phyloP scores from a whole-genome alignment of 139 green algal species.

The Dunaliella primolecta region DNA sequence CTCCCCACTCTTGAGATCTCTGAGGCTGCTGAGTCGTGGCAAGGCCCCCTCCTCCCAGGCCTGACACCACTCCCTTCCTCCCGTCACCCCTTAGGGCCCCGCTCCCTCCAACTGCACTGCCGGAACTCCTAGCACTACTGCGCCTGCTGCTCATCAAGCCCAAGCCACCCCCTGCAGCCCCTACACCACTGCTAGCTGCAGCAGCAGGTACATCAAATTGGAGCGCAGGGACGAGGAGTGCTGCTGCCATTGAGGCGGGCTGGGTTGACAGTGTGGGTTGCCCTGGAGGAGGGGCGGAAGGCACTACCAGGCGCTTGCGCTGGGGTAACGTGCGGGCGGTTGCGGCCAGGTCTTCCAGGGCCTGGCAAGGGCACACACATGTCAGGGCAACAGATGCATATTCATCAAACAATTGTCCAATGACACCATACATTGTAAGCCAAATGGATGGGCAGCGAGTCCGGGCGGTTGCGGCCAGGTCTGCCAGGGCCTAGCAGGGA shows the following conservation, averaged over 20 bases:
- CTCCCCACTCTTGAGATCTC: neutral
- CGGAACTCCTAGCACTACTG: neutral
- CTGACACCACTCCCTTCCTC: neutral
- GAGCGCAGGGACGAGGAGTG: neutral
- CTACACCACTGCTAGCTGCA: neutral
- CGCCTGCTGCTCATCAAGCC: neutral
- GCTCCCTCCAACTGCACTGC: neutral
- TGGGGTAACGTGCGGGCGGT: neutral
- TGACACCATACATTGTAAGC: neutral
- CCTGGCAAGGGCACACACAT: neutral
- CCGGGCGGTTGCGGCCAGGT: neutral
- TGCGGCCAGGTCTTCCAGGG: constrained; percentile 15
- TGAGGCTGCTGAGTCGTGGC: neutral
- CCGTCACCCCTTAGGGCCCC: neutral
- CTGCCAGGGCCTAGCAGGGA: neutral
- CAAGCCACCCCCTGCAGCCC: neutral
- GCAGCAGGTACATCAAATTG: neutral
- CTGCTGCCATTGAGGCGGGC: neutral
- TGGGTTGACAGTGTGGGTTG: neutral
- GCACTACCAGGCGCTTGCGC: neutral
- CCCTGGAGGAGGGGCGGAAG: neutral
- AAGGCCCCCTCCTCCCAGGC: neutral
- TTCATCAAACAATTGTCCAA: neutral
- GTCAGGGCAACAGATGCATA: too few relatives aligned
- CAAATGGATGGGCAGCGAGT: neutral